Evolutionary conservation across 352 stramenopile genomes (phyloP).

Genomic region (Phytophthora capsici): DNA sequence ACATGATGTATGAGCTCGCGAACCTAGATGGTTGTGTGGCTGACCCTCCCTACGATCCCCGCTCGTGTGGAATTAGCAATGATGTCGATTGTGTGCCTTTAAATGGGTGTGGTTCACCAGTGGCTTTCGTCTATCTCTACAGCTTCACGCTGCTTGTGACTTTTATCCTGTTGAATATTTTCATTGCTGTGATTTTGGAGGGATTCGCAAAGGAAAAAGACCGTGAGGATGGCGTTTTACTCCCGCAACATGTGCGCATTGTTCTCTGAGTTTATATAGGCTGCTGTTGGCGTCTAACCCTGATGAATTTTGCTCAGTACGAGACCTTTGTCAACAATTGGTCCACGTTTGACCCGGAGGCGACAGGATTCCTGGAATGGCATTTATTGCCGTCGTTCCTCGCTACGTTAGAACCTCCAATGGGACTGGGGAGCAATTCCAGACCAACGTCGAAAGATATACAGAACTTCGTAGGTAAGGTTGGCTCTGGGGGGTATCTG

Average conservation of each 20-base stretch:
- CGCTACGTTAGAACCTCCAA: slow-evolving; percentile 59
- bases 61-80: slow-evolving; percentile 70
- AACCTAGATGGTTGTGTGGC: slow-evolving; percentile 47
- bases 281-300: not conserved
- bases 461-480: slow-evolving; percentile 51
- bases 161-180: slow-evolving; percentile 92
- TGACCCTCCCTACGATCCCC: slow-evolving; percentile 56
- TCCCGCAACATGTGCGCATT: slow-evolving; percentile 59
- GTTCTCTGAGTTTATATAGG: not conserved
- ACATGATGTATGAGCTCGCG: slow-evolving; percentile 90
- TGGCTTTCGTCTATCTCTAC: slow-evolving; percentile 84
- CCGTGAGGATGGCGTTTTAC: slow-evolving; percentile 58
- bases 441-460: slow-evolving; percentile 55
- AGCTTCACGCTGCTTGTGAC: slow-evolving; percentile 90
- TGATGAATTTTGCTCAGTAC: slow-evolving; percentile 48
- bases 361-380: slow-evolving; percentile 83
- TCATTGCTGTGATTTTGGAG: slow-evolving; percentile 93
- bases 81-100: slow-evolving; percentile 54
- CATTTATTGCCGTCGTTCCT: slow-evolving; percentile 72
- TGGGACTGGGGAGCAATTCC: slow-evolving; percentile 61
- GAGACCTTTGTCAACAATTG: slow-evolving; percentile 81
- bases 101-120: slow-evolving; percentile 72
- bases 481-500: slow-evolving; percentile 11
- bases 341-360: slow-evolving; percentile 83
- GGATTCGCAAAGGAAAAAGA: slow-evolving; percentile 87